Evolutionary conservation across 805 yeast species (phyloP), one percentile per base, ranked within the genome.

Genomic region (Huiozyma naganishii): DNA sequence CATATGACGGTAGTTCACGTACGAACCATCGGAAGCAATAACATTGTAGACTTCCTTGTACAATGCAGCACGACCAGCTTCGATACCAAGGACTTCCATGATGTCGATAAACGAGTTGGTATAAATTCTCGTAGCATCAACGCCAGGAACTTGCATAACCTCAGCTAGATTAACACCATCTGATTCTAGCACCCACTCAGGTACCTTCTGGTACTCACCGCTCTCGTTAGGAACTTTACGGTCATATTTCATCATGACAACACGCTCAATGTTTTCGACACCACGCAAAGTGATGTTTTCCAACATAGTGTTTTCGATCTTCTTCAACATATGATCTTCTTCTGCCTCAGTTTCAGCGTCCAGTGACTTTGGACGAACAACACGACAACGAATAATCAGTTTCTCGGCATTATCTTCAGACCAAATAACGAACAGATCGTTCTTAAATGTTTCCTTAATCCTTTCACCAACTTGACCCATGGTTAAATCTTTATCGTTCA

Each of bases 1-100:
- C 92, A 92, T 83, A 60, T 92, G 99, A 69, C 99, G 82, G 69
- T 92, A 92, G 68, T 92, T 92, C 49, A 92, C 99, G 59, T 92
- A 92, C 34, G 98, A 89, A 84, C 98, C 99, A 75, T 92, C 99
- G 58, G 95, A 92, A 4, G 97, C 96, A 75, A 92, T 88, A 55
- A 92, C 99, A 60, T 92, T 92, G 68, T 85, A 79, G 57, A 92
- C 88, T 70, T 92, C 98, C 63, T 80, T 84, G 73, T 82, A 92
- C 55, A 92, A 71, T 1, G 97, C 95, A 43, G 89, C 77, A 66
- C 98, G 81, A 27, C 97, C 94, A 37, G 99, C 99, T 66, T 92
- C 99, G 61, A 92, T 92, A 73, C 99, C 99, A 54, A 92, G 71
- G 10, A 92, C 98, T 44, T 88, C 84, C 65, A 90, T 75, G 51